These are phyloP conservation scores for Pseudonitzschia delicatissima DNA, from an alignment of 108 stramenopile genomes.

Conservation along the genomic window DNA sequence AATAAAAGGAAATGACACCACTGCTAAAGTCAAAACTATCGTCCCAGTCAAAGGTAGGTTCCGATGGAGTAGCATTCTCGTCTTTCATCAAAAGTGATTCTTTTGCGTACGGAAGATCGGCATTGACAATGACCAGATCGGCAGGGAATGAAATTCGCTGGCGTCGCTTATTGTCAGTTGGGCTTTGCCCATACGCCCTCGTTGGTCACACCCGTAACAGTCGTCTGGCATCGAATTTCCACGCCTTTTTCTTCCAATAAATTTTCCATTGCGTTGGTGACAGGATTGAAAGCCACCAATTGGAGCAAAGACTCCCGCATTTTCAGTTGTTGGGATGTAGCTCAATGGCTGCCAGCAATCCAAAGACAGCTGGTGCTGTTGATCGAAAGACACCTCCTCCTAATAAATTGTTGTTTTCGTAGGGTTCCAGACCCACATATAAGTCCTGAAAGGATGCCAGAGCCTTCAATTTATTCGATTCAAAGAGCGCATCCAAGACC, in stretches of 20 bases:
- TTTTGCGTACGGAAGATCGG: slow-evolving; percentile 84
- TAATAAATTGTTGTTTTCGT: slow-evolving; percentile 36
- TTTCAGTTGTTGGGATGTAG: slow-evolving; percentile 71
- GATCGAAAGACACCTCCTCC: slow-evolving; percentile 67
- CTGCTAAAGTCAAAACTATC: slow-evolving; percentile 68
- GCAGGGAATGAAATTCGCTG: slow-evolving; percentile 47
- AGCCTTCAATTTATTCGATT: slow-evolving; percentile 66
- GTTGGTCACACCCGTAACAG: slow-evolving; percentile 51
- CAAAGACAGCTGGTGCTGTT: slow-evolving; percentile 91
- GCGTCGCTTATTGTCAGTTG: neutral
- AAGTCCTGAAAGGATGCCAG: slow-evolving; percentile 90
- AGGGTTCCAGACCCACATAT: slow-evolving; percentile 89
- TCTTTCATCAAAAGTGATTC: slow-evolving; percentile 48
- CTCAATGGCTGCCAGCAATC: slow-evolving; percentile 87
- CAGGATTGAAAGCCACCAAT: slow-evolving; percentile 81
- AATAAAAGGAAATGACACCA: slow-evolving; percentile 90
- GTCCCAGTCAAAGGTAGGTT: slow-evolving; percentile 66
- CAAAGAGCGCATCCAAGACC: slow-evolving; percentile 60
- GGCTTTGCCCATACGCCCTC: slow-evolving; percentile 47
- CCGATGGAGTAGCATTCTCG: neutral
- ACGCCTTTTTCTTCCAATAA: slow-evolving; percentile 59
- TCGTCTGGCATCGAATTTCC: slow-evolving; percentile 40
- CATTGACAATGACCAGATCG: slow-evolving; percentile 85
- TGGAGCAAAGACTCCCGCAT: slow-evolving; percentile 78
- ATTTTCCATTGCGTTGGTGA: slow-evolving; percentile 53